Evolutionary conservation across 352 stramenopile species (phyloP).

Genomic region (Phytophthora agathidicida): DNA sequence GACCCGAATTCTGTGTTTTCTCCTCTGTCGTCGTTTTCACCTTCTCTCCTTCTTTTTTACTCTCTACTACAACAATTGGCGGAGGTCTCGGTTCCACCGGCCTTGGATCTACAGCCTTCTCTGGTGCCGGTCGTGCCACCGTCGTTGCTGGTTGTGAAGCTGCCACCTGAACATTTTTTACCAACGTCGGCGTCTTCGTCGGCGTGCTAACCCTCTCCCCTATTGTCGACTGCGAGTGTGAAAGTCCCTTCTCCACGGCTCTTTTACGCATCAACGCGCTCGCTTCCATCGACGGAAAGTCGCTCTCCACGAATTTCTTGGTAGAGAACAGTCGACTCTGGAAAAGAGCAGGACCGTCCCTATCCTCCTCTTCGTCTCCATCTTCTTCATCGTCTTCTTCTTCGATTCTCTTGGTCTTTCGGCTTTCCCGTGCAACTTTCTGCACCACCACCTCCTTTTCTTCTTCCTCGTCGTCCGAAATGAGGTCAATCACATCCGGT

Average conservation of each 20-base stretch:
- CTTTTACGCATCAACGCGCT: constrained; percentile 21
- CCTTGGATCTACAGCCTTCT: constrained; percentile 4
- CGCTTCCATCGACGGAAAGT: constrained; percentile 45
- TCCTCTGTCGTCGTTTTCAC: neutral
- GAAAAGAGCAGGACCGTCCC: constrained; percentile 6
- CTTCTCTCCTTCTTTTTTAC: neutral
- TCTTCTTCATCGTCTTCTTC: constrained; percentile 4
- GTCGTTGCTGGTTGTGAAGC: neutral
- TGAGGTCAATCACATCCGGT: constrained; percentile 30
- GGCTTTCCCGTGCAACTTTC: neutral
- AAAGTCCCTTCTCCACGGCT: neutral
- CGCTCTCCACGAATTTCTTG: constrained; percentile 26
- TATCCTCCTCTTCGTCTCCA: neutral
- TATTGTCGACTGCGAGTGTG: neutral
- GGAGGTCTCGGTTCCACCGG: constrained; percentile 2
- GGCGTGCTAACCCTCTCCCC: neutral
- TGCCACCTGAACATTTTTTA: neutral
- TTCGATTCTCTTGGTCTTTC: neutral
- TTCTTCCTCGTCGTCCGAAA: constrained; percentile 30
- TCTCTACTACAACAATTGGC: neutral
- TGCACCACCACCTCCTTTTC: constrained; percentile 5
- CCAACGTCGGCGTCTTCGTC: neutral
- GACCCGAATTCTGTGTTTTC: neutral
- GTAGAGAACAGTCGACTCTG: constrained; percentile 37
- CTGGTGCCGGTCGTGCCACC: neutral